phyloP scores from a whole-genome alignment of 192 early-diverging fungal species.

The Martensiomyces pterosporus region DNA sequence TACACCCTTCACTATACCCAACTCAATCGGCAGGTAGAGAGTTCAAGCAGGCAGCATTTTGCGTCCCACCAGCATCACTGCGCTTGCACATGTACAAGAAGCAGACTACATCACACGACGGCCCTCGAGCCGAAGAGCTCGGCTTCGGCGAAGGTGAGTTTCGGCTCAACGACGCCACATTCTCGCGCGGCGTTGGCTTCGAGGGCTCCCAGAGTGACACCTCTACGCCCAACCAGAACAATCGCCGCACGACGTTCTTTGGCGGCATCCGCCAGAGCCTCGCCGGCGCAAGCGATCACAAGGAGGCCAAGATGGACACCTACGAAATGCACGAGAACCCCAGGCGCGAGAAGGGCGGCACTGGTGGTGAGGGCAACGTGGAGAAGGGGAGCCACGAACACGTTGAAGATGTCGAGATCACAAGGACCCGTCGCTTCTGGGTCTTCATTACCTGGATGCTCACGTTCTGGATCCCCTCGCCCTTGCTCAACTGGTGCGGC shows the following conservation, averaged over 20 bases:
- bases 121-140: too few species aligned
- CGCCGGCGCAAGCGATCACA: neutral
- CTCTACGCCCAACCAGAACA: too few species aligned
- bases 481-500: constrained; percentile 18
- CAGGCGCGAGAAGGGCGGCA: constrained; percentile 16
- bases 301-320: constrained; percentile 20
- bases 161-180: neutral
- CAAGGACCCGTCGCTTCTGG: constrained; percentile 29
- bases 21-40: too few species aligned
- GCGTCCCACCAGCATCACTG: too few species aligned
- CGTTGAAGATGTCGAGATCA: constrained; percentile 30
- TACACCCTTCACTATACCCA: too few species aligned
- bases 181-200: neutral
- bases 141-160: constrained; percentile 3
- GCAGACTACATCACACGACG: too few species aligned
- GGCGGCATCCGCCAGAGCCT: neutral
- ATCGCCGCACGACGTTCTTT: neutral
- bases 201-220: too few species aligned
- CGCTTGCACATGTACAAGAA: too few species aligned
- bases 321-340: constrained; percentile 15
- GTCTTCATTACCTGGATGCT: constrained; percentile 26
- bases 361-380: constrained; percentile 42
- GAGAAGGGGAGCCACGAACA: constrained; percentile 31
- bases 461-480: constrained; percentile 36
- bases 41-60: too few species aligned